phyloP scores from a whole-genome alignment of 768 basidiomycete genomes.

The Grammothele lineata region DNA sequence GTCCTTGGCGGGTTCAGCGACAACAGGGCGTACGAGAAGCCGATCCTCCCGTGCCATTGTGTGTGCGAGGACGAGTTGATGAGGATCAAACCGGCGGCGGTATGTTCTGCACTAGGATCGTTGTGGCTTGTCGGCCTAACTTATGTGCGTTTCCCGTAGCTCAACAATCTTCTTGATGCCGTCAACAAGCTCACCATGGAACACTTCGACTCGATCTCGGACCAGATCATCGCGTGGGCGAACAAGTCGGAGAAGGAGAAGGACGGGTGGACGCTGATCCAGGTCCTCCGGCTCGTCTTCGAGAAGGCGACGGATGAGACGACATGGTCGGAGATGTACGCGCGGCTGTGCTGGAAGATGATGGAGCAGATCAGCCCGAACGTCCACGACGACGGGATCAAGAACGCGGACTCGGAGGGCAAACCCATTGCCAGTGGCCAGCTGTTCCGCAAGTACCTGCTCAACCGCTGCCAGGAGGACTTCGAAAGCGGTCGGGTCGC shows the following conservation, averaged over 20 bases:
- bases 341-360: conserved; percentile 90
- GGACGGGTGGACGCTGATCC: conserved; percentile 90
- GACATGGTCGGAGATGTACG: conserved; percentile 97
- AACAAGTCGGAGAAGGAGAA: conserved; percentile 91
- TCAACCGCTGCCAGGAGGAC: conserved; percentile 96
- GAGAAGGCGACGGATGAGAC: conserved; percentile 98
- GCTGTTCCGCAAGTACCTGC: conserved; percentile 93
- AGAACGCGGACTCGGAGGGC: conserved; percentile 71
- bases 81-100: conserved; percentile 78
- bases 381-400: conserved; percentile 87
- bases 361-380: conserved; percentile 88
- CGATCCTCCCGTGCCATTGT: conserved; percentile 88
- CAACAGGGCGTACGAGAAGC: conserved; percentile 89
- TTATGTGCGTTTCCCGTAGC: no score
- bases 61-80: conserved; percentile 95
- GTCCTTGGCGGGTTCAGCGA: conserved; percentile 87
- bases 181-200: conserved; percentile 98
- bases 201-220: conserved; percentile 92
- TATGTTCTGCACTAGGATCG: conserved; percentile 39
- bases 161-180: conserved; percentile 77
- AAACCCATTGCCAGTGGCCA: conserved; percentile 90
- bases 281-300: conserved; percentile 93
- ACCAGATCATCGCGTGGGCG: conserved; percentile 93
- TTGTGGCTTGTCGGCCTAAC: not conserved
- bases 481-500: conserved; percentile 95